Evolutionary conservation across 2,329 filamentous ascomycete genomes (phyloP).

Genomic region (Sporothrix pseudoabietina): DNA sequence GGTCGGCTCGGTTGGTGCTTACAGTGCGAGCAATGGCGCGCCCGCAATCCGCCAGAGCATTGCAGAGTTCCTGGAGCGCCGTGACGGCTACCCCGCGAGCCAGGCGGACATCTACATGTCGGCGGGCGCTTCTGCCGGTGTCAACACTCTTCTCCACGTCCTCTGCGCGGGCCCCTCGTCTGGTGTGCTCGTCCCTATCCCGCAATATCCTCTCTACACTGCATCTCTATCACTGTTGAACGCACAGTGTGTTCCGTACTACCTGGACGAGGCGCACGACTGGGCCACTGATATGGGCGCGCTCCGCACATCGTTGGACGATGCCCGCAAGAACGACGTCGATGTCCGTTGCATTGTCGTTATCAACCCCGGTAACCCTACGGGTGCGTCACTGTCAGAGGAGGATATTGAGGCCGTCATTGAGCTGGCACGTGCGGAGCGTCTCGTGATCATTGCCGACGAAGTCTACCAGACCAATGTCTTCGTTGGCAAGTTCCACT

Average conservation of each 20-base stretch:
- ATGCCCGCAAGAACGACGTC: conserved; percentile 74
- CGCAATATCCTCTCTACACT: conserved; percentile 97
- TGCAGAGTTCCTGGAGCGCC: conserved; percentile 87
- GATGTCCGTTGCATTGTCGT: conserved; percentile 93
- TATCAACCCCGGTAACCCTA: conserved; percentile 98
- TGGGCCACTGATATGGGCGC: conserved; percentile 88
- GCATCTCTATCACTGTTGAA: conserved; percentile 85
- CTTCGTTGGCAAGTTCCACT: conserved; percentile 90
- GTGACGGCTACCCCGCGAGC: conserved; percentile 85
- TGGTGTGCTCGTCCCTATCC: conserved; percentile 90
- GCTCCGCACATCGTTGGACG: conserved; percentile 72
- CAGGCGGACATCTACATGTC: conserved; percentile 85
- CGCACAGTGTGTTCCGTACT: conserved; percentile 87
- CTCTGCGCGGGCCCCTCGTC: conserved; percentile 77
- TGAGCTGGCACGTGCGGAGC: conserved; percentile 80
- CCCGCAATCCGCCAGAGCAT: conserved; percentile 85
- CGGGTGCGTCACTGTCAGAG: conserved; percentile 79
- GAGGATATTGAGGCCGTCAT: conserved; percentile 83
- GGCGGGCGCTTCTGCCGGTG: conserved; percentile 87
- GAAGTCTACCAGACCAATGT: conserved; percentile 99
- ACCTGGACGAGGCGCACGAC: conserved; percentile 79
- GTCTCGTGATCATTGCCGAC: conserved; percentile 87
- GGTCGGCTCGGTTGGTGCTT: conserved; percentile 90
- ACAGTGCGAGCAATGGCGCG: conserved; percentile 90
- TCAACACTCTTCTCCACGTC: conserved; percentile 88